phyloP scores from a whole-genome alignment of 2,329 filamentous ascomycete species.

The Exophiala sideris region DNA sequence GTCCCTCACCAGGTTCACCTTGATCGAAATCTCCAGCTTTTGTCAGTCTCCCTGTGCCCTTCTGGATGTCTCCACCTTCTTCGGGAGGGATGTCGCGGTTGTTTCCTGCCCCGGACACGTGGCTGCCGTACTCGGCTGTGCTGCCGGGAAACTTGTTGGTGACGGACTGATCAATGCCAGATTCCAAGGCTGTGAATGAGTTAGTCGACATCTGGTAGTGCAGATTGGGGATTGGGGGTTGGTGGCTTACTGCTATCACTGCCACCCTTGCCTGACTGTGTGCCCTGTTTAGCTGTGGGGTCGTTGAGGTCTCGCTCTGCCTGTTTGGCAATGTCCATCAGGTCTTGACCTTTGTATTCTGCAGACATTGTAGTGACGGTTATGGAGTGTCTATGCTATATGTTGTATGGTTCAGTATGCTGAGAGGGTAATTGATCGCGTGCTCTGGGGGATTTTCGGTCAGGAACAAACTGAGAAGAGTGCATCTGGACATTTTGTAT shows the following conservation, averaged over 20 bases:
- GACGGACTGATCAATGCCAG: conserved; percentile 40
- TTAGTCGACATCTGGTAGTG: neutral
- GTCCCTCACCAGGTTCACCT: conserved; percentile 26
- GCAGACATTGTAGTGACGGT: conserved; percentile 14
- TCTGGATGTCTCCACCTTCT: conserved; percentile 37
- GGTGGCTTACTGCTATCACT: conserved; percentile 39
- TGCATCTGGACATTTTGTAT: too few species aligned
- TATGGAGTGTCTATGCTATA: too few species aligned
- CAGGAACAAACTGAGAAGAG: too few species aligned
- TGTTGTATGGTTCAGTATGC: too few species aligned
- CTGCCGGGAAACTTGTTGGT: conserved; percentile 38
- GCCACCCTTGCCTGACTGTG: conserved; percentile 27
- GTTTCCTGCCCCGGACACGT: conserved; percentile 35
- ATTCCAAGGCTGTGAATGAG: conserved; percentile 30
- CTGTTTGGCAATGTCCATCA: conserved; percentile 30
- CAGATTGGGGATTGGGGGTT: neutral
- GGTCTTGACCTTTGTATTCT: conserved; percentile 25
- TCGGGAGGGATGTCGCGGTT: conserved; percentile 40
- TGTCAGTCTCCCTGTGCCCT: conserved; percentile 32
- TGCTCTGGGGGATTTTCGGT: too few species aligned
- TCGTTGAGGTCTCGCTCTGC: conserved; percentile 42
- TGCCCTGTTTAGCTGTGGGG: conserved; percentile 35
- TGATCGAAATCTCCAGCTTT: conserved; percentile 36
- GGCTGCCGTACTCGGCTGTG: conserved; percentile 38
- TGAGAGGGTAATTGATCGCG: too few species aligned